phyloP scores from a whole-genome alignment of 73 alveolate species.

The Paramecium pentaurelia region DNA sequence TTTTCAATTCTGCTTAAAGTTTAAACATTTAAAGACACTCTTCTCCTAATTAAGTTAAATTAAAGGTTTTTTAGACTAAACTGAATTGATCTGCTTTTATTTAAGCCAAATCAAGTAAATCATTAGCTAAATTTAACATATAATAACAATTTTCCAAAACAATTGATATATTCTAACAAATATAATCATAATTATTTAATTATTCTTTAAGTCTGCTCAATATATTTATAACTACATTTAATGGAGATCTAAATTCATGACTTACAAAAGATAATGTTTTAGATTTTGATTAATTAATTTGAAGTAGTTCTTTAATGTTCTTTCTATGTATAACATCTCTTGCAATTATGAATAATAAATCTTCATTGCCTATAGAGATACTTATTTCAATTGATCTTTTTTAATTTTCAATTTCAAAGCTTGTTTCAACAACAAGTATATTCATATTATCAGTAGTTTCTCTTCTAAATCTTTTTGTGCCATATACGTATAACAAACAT shows the following conservation, averaged over 20 bases:
- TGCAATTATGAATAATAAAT: neutral
- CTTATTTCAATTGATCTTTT: neutral
- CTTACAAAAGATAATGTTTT: conserved; percentile 53
- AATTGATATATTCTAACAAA: neutral
- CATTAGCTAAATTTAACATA: conserved; percentile 46
- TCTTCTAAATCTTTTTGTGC: neutral
- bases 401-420: neutral
- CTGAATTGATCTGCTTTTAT: conserved; percentile 40
- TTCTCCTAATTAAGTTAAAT: neutral
- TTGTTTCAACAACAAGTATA: neutral
- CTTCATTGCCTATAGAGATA: neutral
- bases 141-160: conserved; percentile 33
- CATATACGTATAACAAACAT: neutral
- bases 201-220: neutral
- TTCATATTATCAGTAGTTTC: neutral
- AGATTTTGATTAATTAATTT: conserved; percentile 42
- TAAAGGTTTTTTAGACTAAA: neutral
- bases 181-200: neutral
- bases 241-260: conserved; percentile 58
- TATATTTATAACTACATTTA: conserved; percentile 17
- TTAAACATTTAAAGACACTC: conserved; percentile 44
- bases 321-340: neutral
- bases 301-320: conserved; percentile 5
- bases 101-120: conserved; percentile 53
- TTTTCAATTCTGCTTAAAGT: conserved; percentile 42